Evolutionary conservation across 169 alveolate species (phyloP), one percentile per base, ranked within the genome.

Genomic region (Plasmodium yoelii): DNA sequence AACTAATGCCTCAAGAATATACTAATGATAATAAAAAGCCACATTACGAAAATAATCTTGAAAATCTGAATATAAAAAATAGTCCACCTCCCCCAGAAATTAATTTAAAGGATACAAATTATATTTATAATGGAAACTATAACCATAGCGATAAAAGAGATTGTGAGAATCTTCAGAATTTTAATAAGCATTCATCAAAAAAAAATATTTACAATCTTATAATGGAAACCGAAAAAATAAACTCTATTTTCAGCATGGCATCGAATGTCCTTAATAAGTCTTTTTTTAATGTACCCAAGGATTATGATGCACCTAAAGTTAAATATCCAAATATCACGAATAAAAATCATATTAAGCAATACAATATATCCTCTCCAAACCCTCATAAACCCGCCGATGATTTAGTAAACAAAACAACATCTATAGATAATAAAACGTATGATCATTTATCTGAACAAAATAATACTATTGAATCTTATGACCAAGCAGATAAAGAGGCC

Each of bases 151-250:
- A n/a, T 15, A 67, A 67, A n/a, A 46, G 18, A 15, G 57, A 67
- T 24, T 18, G 39, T n/a, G 44, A 44, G 8, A 74, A 46, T 60
- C 39, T n/a, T 5, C 60, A 74, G 24, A 7, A 28, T 24, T 42
- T 64, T 51, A 77, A 77, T 63, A 75, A 77, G 28, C 74, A 15
- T 47, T 47, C 80, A 53, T 26, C 88, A 0, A 77, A 64, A 64
- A 63, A 67, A 63, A 77, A 77, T 46, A 77, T 77, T 49, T 77
- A 77, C 39, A 77, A 77, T 77, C 39, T 77, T 26, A 24, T 77
- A 47, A 77, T 77, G 88, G 88, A 77, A 13, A 64, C 77, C 4
- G 88, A 77, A 63, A 77, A 77, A 56, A 49, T 77, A 9, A 77
- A 77, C 34, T 77, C 88, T 9, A 47, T 77, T 24, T 63, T 77